A percentile compares a stretch with the other conserved stretches of the same genome.
Conservation (phyloP, 305 asterid species). For the Rubia peregrina region DNA sequence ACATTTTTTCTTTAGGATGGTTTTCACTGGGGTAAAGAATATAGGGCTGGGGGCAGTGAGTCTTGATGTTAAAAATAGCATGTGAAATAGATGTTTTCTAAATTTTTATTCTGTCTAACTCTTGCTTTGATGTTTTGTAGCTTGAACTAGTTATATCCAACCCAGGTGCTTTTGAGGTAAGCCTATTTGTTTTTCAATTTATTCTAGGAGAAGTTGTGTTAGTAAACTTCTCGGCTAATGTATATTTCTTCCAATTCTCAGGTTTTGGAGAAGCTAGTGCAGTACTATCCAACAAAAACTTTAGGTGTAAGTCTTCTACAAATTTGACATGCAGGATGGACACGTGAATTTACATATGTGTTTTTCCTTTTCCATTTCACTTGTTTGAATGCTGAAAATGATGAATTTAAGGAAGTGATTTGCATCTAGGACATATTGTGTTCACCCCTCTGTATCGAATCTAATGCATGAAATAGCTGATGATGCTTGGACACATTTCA, state of each 20-base stretch:
- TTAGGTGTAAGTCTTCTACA: conserved; percentile 56
- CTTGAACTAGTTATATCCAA: conserved; percentile 73
- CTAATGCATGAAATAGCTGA: background rate
- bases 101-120: background rate
- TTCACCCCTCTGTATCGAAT: background rate
- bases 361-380: background rate
- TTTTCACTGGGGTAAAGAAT: background rate
- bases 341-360: background rate
- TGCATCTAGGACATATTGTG: background rate
- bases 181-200: conserved; percentile 7
- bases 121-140: conserved; percentile 35
- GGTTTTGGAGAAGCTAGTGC: conserved; percentile 52
- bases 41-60: background rate
- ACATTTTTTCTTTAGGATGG: background rate
- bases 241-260: conserved; percentile 20
- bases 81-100: background rate
- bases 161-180: conserved; percentile 77
- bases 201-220: conserved; percentile 2
- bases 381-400: background rate
- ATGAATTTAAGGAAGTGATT: background rate
- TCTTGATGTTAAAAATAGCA: background rate
- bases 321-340: background rate
- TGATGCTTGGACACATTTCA: background rate
- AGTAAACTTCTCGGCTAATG: conserved; percentile 11
- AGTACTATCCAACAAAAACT: conserved; percentile 54